Conservation (phyloP, 768 basidiomycete genomes). For the Boletus fagicola region DNA sequence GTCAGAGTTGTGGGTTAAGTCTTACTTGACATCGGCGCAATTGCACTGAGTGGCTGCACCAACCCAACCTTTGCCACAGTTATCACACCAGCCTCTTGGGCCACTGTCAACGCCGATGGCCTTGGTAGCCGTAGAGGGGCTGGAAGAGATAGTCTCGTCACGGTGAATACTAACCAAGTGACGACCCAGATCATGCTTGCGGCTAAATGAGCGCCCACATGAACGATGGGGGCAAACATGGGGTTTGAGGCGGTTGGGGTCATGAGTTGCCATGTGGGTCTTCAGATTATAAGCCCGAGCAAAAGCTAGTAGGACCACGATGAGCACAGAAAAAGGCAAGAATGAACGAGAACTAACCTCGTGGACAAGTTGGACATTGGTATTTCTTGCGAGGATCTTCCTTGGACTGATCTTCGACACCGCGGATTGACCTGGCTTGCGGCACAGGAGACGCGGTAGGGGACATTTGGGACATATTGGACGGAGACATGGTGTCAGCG, state of each 20-base stretch:
- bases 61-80: conserved; percentile 68
- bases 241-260: conserved; percentile 87
- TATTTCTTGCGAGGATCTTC: conserved; percentile 77
- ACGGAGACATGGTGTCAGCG: conserved; percentile 51
- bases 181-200: conserved; percentile 91
- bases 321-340: conserved; percentile 2
- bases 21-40: conserved; percentile 66
- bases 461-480: conserved; percentile 52
- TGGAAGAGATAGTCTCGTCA: conserved; percentile 52
- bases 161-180: conserved; percentile 86
- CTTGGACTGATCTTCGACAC: conserved; percentile 44
- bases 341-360: conserved; percentile 45
- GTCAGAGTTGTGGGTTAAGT: conserved; percentile 6
- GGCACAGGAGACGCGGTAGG: conserved; percentile 42
- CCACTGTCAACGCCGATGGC: conserved; percentile 70
- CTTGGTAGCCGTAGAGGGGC: conserved; percentile 39
- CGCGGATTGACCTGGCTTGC: conserved; percentile 36
- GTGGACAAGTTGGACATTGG: conserved; percentile 69
- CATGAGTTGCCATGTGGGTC: conserved; percentile 93
- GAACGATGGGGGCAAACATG: conserved; percentile 82
- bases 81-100: conserved; percentile 66
- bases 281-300: conserved; percentile 94
- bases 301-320: conserved; percentile 54
- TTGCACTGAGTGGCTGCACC: conserved; percentile 54
- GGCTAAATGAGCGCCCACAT: conserved; percentile 88